These are phyloP conservation scores for Firmiana major DNA, from an alignment of 345 rosid species.

Conservation along the genomic window DNA sequence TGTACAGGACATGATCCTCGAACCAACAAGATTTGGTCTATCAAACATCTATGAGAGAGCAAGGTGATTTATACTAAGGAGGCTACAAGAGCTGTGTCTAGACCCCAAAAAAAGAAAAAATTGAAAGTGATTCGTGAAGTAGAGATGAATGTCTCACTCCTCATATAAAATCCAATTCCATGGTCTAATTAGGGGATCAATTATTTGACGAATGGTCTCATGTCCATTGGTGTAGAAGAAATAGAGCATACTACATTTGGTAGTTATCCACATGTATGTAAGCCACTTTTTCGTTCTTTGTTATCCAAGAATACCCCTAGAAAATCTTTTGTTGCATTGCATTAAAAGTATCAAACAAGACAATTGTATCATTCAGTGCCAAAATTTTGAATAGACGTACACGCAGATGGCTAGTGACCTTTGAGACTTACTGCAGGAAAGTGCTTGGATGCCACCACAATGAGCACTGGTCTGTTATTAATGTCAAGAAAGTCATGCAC, in stretches of 20 bases:
- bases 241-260: not conserved
- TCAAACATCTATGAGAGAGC: not conserved
- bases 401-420: not conserved
- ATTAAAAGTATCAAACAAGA: not conserved
- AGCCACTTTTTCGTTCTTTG: not conserved
- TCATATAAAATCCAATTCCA: not conserved
- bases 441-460: constrained; percentile 84
- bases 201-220: not conserved
- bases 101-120: not conserved
- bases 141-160: not conserved
- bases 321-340: not conserved
- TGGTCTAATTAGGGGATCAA: not conserved
- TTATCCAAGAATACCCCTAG: not conserved
- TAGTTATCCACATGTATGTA: not conserved
- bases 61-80: not conserved
- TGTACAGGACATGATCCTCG: not conserved
- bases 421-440: constrained; percentile 56
- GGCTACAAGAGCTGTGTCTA: not conserved
- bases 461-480: constrained; percentile 65
- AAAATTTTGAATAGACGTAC: not conserved
- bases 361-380: not conserved
- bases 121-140: not conserved
- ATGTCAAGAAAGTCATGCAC: constrained; percentile 72
- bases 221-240: not conserved
- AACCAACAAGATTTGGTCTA: not conserved